A percentile compares a stretch with the other conserved stretches of the same genome.
phyloP scores from a whole-genome alignment of 1,284 basidiomycete species.

The Abortiporus biennis region DNA sequence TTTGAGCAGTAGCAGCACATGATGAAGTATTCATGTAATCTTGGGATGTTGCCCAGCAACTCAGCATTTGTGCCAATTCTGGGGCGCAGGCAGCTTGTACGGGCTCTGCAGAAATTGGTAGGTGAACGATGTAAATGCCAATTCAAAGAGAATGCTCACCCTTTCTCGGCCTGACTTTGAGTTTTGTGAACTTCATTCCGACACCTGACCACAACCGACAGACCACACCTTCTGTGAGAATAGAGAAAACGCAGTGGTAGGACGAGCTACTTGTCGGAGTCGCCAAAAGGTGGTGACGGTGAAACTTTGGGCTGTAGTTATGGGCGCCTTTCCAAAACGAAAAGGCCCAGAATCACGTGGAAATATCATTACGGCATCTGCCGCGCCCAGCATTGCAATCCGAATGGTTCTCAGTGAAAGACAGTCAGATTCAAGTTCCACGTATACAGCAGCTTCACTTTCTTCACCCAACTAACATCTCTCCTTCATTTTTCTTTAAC shows the following conservation, averaged over 20 bases:
- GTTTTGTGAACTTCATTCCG: constrained; percentile 67
- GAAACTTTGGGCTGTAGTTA: too few species aligned
- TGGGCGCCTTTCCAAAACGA: background rate
- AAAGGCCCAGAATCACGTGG: too few species aligned
- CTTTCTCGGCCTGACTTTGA: constrained; percentile 79
- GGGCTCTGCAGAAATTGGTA: constrained; percentile 29
- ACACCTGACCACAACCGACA: background rate
- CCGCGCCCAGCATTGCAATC: too few species aligned
- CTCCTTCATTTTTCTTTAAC: background rate
- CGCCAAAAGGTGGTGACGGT: too few species aligned
- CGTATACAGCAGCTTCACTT: constrained; percentile 5
- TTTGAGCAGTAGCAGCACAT: constrained; percentile 65
- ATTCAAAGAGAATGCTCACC: constrained; percentile 31
- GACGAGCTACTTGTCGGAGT: too few species aligned
- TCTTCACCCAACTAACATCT: constrained; percentile 8
- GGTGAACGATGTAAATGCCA: constrained; percentile 5
- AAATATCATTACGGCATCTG: too few species aligned
- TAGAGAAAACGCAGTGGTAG: background rate
- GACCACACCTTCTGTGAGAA: background rate
- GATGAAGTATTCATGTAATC: constrained; percentile 59
- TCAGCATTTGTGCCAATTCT: constrained; percentile 79
- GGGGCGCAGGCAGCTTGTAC: constrained; percentile 62
- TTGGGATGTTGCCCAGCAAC: constrained; percentile 84
- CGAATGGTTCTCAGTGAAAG: too few species aligned
- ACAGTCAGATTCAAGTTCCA: too few species aligned